Conservation (phyloP, 1,284 basidiomycete species). For the Ganoderma sinense region DNA sequence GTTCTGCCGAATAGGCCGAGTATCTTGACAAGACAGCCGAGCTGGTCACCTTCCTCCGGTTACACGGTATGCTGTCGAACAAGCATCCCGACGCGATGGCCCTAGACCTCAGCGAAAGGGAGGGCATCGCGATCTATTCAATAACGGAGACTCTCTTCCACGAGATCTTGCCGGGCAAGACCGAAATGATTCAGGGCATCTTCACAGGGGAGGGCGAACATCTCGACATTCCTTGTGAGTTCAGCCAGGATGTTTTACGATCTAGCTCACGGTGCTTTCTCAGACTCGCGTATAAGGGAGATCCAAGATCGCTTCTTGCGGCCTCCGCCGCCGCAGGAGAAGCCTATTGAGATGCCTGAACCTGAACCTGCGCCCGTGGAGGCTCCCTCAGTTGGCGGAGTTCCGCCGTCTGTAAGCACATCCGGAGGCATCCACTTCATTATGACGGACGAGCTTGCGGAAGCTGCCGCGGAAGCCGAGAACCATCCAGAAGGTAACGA, state of each 20-base stretch:
- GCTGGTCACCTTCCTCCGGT: conserved; percentile 69
- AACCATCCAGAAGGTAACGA: conserved; percentile 43
- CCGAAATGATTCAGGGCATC: conserved; percentile 59
- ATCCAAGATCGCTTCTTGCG: conserved; percentile 60
- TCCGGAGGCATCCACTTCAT: conserved; percentile 77
- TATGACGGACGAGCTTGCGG: conserved; percentile 76
- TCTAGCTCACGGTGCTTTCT: neutral
- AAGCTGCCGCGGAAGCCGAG: conserved; percentile 56
- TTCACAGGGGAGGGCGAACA: conserved; percentile 63
- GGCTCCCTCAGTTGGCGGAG: conserved; percentile 42
- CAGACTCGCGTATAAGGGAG: conserved; percentile 66
- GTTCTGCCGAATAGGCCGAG: conserved; percentile 43
- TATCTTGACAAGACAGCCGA: conserved; percentile 51
- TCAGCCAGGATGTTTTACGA: neutral
- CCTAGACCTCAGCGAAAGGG: conserved; percentile 56
- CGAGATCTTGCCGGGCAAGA: conserved; percentile 57
- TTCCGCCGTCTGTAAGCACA: conserved; percentile 45
- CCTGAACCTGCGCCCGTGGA: conserved; percentile 33
- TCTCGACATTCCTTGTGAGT: conserved; percentile 64
- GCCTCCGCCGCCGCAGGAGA: conserved; percentile 47
- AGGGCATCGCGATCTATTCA: conserved; percentile 60
- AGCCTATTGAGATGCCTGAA: conserved; percentile 29
- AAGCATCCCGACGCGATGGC: conserved; percentile 52
- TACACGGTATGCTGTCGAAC: conserved; percentile 64
- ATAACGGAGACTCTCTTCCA: conserved; percentile 61